Evolutionary conservation across 1,139 yeast genomes (phyloP).

Genomic region (Candida dubliniensis): DNA sequence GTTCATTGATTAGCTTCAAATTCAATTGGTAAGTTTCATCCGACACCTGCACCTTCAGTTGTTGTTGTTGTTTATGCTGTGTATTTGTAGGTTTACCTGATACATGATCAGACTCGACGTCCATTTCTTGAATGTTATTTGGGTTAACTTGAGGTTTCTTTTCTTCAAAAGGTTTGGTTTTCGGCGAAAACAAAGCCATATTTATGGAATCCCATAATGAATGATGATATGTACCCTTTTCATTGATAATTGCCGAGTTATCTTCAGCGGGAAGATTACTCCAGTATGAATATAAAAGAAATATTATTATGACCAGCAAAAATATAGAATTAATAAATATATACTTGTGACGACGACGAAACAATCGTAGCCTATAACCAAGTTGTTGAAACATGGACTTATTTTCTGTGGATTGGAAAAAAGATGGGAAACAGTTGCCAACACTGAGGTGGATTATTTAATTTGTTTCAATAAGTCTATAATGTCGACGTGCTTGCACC

Average conservation of each 20-base stretch:
- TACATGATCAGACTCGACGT: no score
- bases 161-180: slow-evolving; percentile 6
- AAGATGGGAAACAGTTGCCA: background rate
- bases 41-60: background rate
- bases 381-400: slow-evolving; percentile 3
- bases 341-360: slow-evolving; percentile 9
- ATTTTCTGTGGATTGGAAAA: background rate
- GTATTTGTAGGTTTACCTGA: background rate
- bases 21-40: slow-evolving; percentile 12
- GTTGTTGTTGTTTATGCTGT: background rate
- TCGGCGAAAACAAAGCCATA: background rate
- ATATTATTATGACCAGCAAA: slow-evolving; percentile 5
- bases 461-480: no score
- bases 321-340: slow-evolving; percentile 4
- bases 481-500: no score
- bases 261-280: background rate
- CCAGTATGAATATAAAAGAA: background rate
- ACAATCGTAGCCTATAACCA: slow-evolving; percentile 6
- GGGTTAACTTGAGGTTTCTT: background rate
- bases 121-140: background rate
- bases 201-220: background rate
- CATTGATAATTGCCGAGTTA: slow-evolving; percentile 6
- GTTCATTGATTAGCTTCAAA: slow-evolving; percentile 15
- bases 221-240: slow-evolving; percentile 7
- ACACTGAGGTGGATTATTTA: background rate